Evolutionary conservation across 1,139 yeast genomes (phyloP), one percentile per base, ranked within the genome.

Genomic region (Pichia sp.): DNA sequence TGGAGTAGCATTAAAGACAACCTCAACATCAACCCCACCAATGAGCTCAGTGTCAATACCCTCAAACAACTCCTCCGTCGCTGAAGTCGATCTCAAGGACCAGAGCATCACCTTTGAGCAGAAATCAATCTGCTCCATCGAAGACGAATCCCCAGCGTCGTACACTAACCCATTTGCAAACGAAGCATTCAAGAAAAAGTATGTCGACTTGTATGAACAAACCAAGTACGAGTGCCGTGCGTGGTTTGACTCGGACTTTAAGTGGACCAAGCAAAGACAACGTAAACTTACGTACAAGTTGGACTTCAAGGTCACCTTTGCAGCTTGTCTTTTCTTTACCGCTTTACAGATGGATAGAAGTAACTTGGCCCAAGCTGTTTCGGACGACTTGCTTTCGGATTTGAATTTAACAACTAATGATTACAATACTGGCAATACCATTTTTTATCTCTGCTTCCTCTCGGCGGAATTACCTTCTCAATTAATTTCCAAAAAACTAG

Each of bases 381-480:
- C 80, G 0, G 82, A 74, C 52, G 68, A 72, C 51, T 55, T 78
- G 54, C 60, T 78, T 41, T 61, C 62, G 0, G 79, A 78, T 53
- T 60, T 75, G 50, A 56, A 62, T 2, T 54, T 77, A 53, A 69
- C 71, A 24, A 74, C 78, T 22, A 61, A 72, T 50, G 71, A 77
- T 48, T 76, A 72, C 60, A 78, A 78, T 56, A 57, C 63, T 26
- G 81, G 79, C 6, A 70, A 68, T 52, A 75, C 79, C 15, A 63
- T 76, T 37, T 69, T 69, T 48, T 64, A 70, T 46, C 63, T 72
- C 11, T 64, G 73, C 42, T 78, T 77, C 57, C 60, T 78, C 47
- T 58, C 62, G n/a, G 74, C 79, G 15, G 82, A 78, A 58, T 61
- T 78, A 20, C 82, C 82, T 0, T 77, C 82, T 1, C 81, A 77